Percentiles rank a stretch among this genome's conserved stretches.
Evolutionary conservation across 2,329 filamentous ascomycete genomes (phyloP).

Genomic region (Sporothrix protearum): DNA sequence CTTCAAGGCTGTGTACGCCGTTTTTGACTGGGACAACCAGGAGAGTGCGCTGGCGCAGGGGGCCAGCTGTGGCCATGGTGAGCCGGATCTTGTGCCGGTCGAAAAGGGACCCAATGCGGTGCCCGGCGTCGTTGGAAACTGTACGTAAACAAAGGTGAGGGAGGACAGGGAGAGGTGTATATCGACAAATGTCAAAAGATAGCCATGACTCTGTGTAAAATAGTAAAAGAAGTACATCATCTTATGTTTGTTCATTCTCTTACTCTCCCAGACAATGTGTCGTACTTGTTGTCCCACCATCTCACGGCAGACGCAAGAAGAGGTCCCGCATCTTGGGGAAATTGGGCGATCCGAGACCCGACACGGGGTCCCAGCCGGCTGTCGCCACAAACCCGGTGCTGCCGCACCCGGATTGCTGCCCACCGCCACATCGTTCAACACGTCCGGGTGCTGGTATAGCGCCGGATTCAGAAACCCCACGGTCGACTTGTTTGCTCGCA

Average conservation of each 20-base stretch:
- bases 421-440: constrained; percentile 36
- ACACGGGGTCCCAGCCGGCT: constrained; percentile 28
- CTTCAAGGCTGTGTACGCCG: not conserved
- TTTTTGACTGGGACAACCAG: constrained; percentile 22
- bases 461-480: constrained; percentile 39
- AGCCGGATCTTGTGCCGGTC: constrained; percentile 12
- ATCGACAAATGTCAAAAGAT: no score
- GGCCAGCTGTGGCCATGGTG: constrained; percentile 13
- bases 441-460: constrained; percentile 34
- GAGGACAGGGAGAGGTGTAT: no score
- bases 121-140: constrained; percentile 5
- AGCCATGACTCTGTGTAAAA: no score
- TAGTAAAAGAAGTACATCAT: no score
- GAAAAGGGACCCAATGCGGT: constrained; percentile 8
- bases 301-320: constrained; percentile 7
- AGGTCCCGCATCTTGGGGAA: constrained; percentile 15
- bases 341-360: constrained; percentile 15
- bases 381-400: constrained; percentile 4
- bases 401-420: constrained; percentile 31
- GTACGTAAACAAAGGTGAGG: not conserved
- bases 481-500: constrained; percentile 45
- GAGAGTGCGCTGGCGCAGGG: constrained; percentile 13
- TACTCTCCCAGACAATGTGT: no score
- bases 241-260: no score
- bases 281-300: not conserved